phyloP scores from a whole-genome alignment of 73 alveolate genomes.

The Paramecium biaurelia region DNA sequence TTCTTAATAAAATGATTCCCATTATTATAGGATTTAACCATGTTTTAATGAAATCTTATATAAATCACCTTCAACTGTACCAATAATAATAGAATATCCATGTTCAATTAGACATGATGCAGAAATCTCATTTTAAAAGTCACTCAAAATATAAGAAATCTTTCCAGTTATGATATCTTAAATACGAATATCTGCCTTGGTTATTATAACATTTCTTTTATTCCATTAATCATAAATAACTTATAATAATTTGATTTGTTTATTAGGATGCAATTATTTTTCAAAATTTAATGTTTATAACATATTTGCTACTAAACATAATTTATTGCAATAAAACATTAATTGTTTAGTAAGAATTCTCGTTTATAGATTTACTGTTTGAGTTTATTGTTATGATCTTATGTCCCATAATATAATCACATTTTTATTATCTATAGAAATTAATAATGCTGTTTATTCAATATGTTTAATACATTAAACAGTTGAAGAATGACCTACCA shows the following conservation, averaged over 20 bases:
- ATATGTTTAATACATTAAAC: neutral
- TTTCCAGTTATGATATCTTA: constrained; percentile 1
- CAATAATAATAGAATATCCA: neutral
- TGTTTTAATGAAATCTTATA: neutral
- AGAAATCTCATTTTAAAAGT: constrained; percentile 18
- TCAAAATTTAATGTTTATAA: neutral
- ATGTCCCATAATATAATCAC: constrained; percentile 41
- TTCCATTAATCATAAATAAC: constrained; percentile 34
- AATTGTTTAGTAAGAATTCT: neutral
- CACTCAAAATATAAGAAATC: neutral
- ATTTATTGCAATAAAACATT: neutral
- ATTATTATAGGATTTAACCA: neutral
- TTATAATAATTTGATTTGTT: neutral
- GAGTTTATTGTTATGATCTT: neutral
- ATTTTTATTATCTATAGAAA: constrained; percentile 21
- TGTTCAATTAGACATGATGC: neutral
- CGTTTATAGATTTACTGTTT: neutral
- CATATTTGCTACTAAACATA: constrained; percentile 3
- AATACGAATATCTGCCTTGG: constrained; percentile 11
- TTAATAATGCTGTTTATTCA: neutral
- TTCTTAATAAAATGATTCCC: neutral
- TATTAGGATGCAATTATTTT: neutral
- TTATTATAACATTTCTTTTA: constrained; percentile 16
- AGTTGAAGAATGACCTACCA: constrained; percentile 2
- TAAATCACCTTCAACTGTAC: neutral